phyloP scores from a whole-genome alignment of 2,329 filamentous ascomycete species.

The Aspergillus clavatus region DNA sequence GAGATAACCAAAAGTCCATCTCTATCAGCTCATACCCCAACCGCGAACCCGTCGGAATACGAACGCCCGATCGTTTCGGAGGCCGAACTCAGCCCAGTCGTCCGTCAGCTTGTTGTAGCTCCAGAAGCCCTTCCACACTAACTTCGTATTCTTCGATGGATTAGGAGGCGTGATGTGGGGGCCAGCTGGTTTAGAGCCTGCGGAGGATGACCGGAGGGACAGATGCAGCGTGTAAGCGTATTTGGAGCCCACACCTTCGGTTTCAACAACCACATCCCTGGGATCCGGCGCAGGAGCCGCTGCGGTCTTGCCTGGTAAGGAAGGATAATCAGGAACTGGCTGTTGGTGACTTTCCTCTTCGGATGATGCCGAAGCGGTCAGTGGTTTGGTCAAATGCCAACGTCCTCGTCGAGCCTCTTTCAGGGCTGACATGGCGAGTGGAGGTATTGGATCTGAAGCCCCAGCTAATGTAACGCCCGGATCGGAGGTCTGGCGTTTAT shows the following conservation, averaged over 20 bases:
- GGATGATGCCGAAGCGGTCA: conserved; percentile 16
- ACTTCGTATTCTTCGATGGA: conserved; percentile 71
- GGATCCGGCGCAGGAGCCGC: conserved; percentile 25
- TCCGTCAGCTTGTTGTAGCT: conserved; percentile 85
- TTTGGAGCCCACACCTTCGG: conserved; percentile 70
- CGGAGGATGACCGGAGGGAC: conserved; percentile 52
- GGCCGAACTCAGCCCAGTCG: conserved; percentile 77
- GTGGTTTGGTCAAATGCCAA: conserved; percentile 59
- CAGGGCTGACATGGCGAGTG: conserved; percentile 54
- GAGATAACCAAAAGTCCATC: conserved; percentile 1
- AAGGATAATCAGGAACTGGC: conserved; percentile 25
- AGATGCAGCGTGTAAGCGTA: conserved; percentile 85
- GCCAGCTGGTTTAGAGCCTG: conserved; percentile 51
- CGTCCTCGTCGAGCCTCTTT: conserved; percentile 62
- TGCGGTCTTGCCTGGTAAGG: conserved; percentile 14
- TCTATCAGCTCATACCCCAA: conserved; percentile 44
- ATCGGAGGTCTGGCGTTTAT: conserved; percentile 39
- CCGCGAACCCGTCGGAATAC: conserved; percentile 60
- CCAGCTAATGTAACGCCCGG: conserved; percentile 30
- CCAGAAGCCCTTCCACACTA: conserved; percentile 85
- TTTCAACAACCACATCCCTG: conserved; percentile 73
- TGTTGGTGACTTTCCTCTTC: conserved; percentile 27
- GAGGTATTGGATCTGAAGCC: conserved; percentile 31
- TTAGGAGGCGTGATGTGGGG: conserved; percentile 22
- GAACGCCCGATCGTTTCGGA: conserved; percentile 58